These are phyloP conservation scores for Cytospora paraplurivora DNA, from an alignment of 2,329 filamentous ascomycete species.

Conservation along the genomic window DNA sequence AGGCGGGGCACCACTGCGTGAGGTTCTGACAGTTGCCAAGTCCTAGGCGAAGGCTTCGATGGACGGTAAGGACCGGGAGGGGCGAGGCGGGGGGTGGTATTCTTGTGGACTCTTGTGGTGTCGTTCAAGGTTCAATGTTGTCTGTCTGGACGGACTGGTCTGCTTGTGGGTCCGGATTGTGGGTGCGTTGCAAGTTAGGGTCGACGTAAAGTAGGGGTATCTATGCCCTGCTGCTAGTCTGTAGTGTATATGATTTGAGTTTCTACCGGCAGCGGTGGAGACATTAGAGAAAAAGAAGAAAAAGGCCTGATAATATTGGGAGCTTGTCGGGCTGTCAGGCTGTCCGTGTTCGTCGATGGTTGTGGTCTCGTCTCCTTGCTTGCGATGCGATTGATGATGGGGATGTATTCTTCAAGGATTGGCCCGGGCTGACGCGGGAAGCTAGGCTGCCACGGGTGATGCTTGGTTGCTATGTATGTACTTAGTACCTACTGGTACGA, in stretches of 20 bases:
- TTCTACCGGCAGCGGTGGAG: background rate
- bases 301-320: no score
- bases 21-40: conserved; percentile 20
- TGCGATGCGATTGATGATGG: background rate
- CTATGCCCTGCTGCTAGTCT: background rate
- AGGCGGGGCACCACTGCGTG: conserved; percentile 1
- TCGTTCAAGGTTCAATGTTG: background rate
- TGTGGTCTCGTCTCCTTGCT: background rate
- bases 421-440: background rate
- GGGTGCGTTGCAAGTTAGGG: background rate
- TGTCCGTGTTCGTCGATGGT: background rate
- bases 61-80: conserved; percentile 1
- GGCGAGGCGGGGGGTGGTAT: background rate
- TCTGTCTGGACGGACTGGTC: background rate
- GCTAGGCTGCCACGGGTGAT: background rate
- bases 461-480: background rate
- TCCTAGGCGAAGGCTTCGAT: conserved; percentile 22
- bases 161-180: background rate
- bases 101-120: background rate
- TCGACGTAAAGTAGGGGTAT: background rate
- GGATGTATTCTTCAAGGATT: background rate
- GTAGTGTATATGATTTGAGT: background rate
- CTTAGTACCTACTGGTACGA: background rate
- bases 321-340: background rate
- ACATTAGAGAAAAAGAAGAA: background rate